Evolutionary conservation across 2,329 filamentous ascomycete species (phyloP), one percentile per base, ranked within the genome.

Genomic region (Colletotrichum agaves): DNA sequence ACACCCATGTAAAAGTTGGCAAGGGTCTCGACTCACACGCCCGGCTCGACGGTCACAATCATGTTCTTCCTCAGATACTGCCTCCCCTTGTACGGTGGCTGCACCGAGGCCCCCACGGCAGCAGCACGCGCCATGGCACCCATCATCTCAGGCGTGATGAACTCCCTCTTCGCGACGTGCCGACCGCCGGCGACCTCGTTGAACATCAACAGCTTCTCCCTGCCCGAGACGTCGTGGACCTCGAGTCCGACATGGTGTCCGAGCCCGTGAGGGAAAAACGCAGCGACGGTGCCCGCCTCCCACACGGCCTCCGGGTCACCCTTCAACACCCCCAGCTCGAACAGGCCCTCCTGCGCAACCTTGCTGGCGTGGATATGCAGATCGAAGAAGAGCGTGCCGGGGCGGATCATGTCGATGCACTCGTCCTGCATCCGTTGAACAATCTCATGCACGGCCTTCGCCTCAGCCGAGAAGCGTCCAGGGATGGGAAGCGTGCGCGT

Each of bases 401-500:
- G 92, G 44, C 84, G 85, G 21, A 97, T 83, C 72, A 87, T 84
- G 6, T 82, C 81, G 74, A 97, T 91, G 72, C 91, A 94, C 61
- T 88, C 85, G 7, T 85, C 82, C 79, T 97, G 94, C 93, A 98
- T 97, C 67, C 86, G 82, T 72, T 91, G 83, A 3, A 97, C 94
- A 27, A 96, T 84, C 50, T 87, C 84, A 76, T 98, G 94, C 59
- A 98, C 90, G 10, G 88, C 86, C 53, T 86, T 85, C 1, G 90
- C 90, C 76, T 95, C 91, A 13, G 84, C 77, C 0, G 88, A 87
- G 72, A 93, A 97, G 0, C 69, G 64, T 5, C 92, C 92, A 13
- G 85, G 87, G 21, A 98, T 80, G 4, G 95, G 95, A 71, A 98
- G 89, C 0, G 94, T 96, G 41, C 95, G 88, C 0, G 96, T 98